Evolutionary conservation across 805 yeast species (phyloP).

Genomic region (Myxozyma monticola): DNA sequence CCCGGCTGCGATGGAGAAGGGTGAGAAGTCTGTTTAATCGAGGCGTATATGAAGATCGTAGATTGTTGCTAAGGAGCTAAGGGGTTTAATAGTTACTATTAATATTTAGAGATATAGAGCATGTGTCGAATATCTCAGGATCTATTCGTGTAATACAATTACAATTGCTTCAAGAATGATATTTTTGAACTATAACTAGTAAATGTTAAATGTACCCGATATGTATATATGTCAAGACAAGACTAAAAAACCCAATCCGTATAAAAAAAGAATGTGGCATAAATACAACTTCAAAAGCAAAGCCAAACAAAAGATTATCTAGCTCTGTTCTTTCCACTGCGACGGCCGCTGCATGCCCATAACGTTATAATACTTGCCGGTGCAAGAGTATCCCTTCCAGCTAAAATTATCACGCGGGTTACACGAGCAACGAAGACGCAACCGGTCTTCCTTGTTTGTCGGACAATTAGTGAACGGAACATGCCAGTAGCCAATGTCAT

Average conservation of each 20-base stretch:
- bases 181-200: too few species aligned
- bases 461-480: slow-evolving; percentile 63
- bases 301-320: background rate
- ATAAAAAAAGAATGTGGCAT: background rate
- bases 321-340: slow-evolving; percentile 30
- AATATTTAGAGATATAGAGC: too few species aligned
- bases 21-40: background rate
- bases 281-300: background rate
- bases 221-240: too few species aligned
- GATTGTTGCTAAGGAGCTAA: too few species aligned
- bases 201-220: too few species aligned
- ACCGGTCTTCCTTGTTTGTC: slow-evolving; percentile 50
- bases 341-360: slow-evolving; percentile 30
- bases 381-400: slow-evolving; percentile 45
- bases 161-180: too few species aligned
- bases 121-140: too few species aligned
- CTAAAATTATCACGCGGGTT: slow-evolving; percentile 41
- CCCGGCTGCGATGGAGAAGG: slow-evolving; percentile 3
- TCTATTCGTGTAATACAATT: too few species aligned
- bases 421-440: slow-evolving; percentile 62
- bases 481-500: slow-evolving; percentile 60
- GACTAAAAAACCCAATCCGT: background rate
- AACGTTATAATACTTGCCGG: slow-evolving; percentile 39
- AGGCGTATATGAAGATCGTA: too few species aligned
- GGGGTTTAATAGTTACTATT: too few species aligned